Evolutionary conservation across 2,329 filamentous ascomycete genomes (phyloP).

Genomic region (Cytospora leucostoma): DNA sequence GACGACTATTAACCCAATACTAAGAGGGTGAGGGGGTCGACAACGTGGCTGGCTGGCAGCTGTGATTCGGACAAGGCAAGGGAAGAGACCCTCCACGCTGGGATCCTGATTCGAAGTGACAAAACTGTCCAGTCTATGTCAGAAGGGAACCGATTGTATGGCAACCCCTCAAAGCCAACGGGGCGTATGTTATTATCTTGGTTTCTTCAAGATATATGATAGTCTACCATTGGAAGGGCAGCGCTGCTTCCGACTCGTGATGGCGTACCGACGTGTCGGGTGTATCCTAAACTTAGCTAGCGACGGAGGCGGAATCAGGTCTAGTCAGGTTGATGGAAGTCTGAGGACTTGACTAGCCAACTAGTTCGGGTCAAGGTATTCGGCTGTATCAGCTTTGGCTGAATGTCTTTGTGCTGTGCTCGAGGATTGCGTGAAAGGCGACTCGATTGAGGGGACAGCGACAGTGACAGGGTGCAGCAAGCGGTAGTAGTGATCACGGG

Average conservation of each 20-base stretch:
- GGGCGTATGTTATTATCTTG: conserved; percentile 9
- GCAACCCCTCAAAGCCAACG: not conserved
- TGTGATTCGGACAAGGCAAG: conserved; percentile 20
- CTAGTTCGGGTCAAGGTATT: not conserved
- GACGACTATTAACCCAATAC: conserved; percentile 13
- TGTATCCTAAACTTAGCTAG: not conserved
- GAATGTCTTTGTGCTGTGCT: not conserved
- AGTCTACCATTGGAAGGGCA: conserved; percentile 2
- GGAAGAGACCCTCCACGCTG: conserved; percentile 15
- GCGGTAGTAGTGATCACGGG: not conserved
- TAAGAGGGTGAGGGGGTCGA: not conserved
- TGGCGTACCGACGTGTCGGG: not conserved
- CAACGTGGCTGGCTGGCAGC: conserved; percentile 15
- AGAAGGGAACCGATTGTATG: not conserved
- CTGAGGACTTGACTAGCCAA: not conserved
- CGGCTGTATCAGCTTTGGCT: not conserved
- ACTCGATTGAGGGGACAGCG: not conserved
- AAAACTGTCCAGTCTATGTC: conserved; percentile 13
- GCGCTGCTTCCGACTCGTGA: not conserved
- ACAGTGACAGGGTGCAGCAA: too few species aligned
- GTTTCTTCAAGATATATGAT: conserved; percentile 9
- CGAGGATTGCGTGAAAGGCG: not conserved
- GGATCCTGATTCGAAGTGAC: not conserved
- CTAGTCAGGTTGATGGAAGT: not conserved
- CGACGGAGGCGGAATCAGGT: not conserved